Conservation (phyloP, 257 asterid genomes). For the Solanum etuberosum region DNA sequence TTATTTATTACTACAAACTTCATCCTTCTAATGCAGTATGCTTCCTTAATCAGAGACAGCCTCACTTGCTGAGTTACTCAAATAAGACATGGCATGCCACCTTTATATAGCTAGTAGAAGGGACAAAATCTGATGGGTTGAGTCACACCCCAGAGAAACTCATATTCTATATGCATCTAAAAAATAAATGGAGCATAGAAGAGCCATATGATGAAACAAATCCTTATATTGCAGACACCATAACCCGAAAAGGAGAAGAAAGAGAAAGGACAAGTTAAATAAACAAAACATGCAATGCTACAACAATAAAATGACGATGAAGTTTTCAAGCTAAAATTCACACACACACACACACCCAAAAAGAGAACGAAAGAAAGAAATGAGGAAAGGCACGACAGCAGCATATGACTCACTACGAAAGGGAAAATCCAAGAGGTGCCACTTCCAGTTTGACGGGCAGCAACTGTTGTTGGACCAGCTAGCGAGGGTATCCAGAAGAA, state of each 20-base stretch:
- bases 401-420: constrained; percentile 53
- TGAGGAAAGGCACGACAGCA: constrained; percentile 8
- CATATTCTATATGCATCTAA: background rate
- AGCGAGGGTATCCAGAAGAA: constrained; percentile 99
- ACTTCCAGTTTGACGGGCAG: constrained; percentile 85
- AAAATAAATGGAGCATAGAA: background rate
- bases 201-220: background rate
- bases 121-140: background rate
- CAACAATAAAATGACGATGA: background rate
- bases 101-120: background rate
- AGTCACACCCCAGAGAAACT: background rate
- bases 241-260: background rate
- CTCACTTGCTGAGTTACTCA: background rate
- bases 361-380: background rate
- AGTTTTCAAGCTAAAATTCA: background rate
- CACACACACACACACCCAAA: background rate
- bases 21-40: background rate
- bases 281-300: background rate
- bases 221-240: background rate
- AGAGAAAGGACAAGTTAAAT: background rate
- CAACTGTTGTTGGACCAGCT: constrained; percentile 90
- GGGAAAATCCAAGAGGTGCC: constrained; percentile 97
- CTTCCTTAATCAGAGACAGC: background rate
- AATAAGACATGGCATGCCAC: background rate
- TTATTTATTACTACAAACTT: background rate